Percentiles rank a stretch among this genome's conserved stretches.
phyloP scores from a whole-genome alignment of 345 rosid species.

The Syzygium grande region DNA sequence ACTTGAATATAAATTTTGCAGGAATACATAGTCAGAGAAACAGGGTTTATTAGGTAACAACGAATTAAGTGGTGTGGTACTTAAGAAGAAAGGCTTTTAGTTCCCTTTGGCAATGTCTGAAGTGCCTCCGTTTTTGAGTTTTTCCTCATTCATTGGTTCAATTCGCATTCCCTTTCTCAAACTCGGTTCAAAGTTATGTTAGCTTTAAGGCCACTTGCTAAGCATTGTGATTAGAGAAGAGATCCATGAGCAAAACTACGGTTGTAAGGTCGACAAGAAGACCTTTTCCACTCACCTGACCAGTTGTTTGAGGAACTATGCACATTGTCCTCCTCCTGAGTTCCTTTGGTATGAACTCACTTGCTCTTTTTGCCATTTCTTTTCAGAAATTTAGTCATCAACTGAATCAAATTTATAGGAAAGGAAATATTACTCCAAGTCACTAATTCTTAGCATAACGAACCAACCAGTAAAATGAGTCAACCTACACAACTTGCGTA shows the following conservation, averaged over 20 bases:
- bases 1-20: background rate
- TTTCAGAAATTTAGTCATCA: background rate
- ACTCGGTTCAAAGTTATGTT: background rate
- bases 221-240: background rate
- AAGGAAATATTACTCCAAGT: background rate
- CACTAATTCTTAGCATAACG: background rate
- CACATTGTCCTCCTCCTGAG: background rate
- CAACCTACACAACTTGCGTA: background rate
- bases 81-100: background rate
- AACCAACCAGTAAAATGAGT: background rate
- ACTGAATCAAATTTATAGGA: background rate
- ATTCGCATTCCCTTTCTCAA: background rate
- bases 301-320: background rate
- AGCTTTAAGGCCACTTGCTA: background rate
- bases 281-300: background rate
- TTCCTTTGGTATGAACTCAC: background rate
- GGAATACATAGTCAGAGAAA: background rate
- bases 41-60: background rate
- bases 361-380: background rate
- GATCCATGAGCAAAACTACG: background rate
- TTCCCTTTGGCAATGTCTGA: background rate
- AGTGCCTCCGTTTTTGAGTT: background rate
- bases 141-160: background rate
- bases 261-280: background rate
- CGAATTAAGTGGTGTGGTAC: background rate